Percentiles rank a stretch among this genome's conserved stretches.
Evolutionary conservation across 1,284 basidiomycete species (phyloP).

Genomic region (Volvariella volvacea): DNA sequence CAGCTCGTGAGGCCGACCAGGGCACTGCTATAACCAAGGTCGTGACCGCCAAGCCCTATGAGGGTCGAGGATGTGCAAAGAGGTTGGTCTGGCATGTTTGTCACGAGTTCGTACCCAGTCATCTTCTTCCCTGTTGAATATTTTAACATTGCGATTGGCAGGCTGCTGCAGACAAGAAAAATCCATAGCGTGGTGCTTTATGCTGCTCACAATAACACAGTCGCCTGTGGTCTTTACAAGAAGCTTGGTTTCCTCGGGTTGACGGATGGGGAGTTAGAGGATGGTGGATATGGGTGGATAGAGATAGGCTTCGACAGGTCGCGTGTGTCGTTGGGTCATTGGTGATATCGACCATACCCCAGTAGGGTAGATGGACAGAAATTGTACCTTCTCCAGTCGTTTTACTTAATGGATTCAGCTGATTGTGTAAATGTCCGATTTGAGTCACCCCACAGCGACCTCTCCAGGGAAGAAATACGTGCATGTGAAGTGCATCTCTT

Average conservation of each 20-base stretch:
- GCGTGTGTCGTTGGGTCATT: conserved; percentile 36
- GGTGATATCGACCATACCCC: too few relatives aligned
- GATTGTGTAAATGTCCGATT: too few relatives aligned
- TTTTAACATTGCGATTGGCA: conserved; percentile 5
- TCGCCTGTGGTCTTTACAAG: conserved; percentile 36
- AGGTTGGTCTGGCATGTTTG: conserved; percentile 10
- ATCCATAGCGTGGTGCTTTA: conserved; percentile 42
- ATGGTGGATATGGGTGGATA: conserved; percentile 36
- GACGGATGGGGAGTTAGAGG: conserved; percentile 19
- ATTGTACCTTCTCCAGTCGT: too few relatives aligned
- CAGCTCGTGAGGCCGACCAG: conserved; percentile 7
- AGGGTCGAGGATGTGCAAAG: conserved; percentile 8
- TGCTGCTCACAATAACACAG: conserved; percentile 38
- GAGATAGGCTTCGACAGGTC: conserved; percentile 43
- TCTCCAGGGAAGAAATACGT: too few relatives aligned
- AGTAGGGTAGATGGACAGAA: too few relatives aligned
- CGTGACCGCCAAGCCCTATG: conserved; percentile 8
- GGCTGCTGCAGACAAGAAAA: conserved; percentile 25
- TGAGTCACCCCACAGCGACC: too few relatives aligned
- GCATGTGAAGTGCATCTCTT: too few relatives aligned
- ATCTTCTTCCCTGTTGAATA: too few relatives aligned
- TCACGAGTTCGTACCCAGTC: conserved; percentile 7
- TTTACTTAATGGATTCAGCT: too few relatives aligned
- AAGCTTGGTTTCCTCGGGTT: conserved; percentile 41
- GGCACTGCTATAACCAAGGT: conserved; percentile 12